Conservation (phyloP, 345 rosid genomes). For the Aegle marmelos region DNA sequence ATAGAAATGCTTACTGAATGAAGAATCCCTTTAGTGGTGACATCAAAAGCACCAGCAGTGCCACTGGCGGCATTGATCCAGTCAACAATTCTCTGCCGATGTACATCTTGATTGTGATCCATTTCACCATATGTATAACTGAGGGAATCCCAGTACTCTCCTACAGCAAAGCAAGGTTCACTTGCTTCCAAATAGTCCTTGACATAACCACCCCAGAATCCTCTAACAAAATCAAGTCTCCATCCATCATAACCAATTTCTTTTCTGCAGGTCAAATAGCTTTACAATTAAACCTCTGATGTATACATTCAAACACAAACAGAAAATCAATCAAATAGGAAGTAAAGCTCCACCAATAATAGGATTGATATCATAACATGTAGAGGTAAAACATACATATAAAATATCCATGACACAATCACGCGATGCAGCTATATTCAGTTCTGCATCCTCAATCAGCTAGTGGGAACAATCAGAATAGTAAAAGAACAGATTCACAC, state of each 20-base stretch:
- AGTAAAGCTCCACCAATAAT: not conserved
- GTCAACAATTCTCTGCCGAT: constrained; percentile 88
- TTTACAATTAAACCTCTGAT: not conserved
- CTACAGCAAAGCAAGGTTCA: constrained; percentile 86
- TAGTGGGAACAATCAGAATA: not conserved
- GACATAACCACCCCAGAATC: constrained; percentile 99
- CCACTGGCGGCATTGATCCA: constrained; percentile 89
- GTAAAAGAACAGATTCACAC: not conserved
- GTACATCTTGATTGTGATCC: constrained; percentile 96
- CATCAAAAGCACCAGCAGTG: constrained; percentile 93
- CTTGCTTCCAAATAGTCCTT: constrained; percentile 90
- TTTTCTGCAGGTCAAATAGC: constrained; percentile 46
- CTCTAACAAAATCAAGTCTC: constrained; percentile 98
- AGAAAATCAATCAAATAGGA: not conserved
- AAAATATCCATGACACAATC: not conserved
- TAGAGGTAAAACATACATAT: not conserved
- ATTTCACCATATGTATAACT: constrained; percentile 79
- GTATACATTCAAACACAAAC: not conserved
- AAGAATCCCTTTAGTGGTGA: constrained; percentile 94
- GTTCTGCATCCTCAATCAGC: not conserved
- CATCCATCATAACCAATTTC: constrained; percentile 99
- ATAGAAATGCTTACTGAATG: constrained; percentile 55
- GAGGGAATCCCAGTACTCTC: constrained; percentile 97
- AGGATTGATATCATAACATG: not conserved
- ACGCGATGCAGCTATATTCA: not conserved